Evolutionary conservation across 768 basidiomycete species (phyloP).

Genomic region (Amanita pallidorosea): DNA sequence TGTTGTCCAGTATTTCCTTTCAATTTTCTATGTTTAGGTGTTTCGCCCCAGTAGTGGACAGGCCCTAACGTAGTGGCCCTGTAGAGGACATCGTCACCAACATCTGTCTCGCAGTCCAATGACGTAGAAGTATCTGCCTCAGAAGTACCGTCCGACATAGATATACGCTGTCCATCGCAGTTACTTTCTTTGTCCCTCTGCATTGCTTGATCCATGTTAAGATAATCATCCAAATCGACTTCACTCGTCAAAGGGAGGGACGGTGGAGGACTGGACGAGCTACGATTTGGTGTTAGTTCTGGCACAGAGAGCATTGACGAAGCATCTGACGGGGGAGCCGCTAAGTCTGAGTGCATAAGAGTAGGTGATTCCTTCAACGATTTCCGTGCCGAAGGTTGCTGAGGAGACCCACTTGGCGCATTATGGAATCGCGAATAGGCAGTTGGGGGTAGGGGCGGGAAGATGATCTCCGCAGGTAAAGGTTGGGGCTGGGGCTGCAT

Average conservation of each 20-base stretch:
- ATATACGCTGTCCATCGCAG: neutral
- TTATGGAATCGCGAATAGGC: constrained; percentile 17
- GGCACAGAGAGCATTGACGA: constrained; percentile 38
- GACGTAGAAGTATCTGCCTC: constrained; percentile 5
- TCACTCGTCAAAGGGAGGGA: constrained; percentile 29
- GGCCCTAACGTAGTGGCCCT: constrained; percentile 27
- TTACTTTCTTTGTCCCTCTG: constrained; percentile 3
- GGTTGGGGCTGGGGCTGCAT: constrained; percentile 29
- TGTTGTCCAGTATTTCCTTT: constrained; percentile 24
- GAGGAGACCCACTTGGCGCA: constrained; percentile 13
- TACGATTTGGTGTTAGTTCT: constrained; percentile 50
- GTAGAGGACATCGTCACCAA: constrained; percentile 24
- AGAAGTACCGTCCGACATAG: constrained; percentile 2
- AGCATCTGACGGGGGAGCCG: constrained; percentile 21
- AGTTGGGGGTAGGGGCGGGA: constrained; percentile 57
- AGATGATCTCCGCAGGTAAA: constrained; percentile 53
- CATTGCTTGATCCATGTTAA: constrained; percentile 11
- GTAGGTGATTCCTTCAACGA: constrained; percentile 2
- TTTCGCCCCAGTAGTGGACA: constrained; percentile 32
- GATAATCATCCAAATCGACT: constrained; percentile 19
- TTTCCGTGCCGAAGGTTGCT: constrained; percentile 4
- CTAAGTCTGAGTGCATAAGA: constrained; percentile 9
- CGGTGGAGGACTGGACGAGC: constrained; percentile 54
- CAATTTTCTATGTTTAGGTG: constrained; percentile 14
- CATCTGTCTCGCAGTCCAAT: constrained; percentile 9